Conservation (phyloP, 345 rosid genomes). For the Streptanthus diversifolius region DNA sequence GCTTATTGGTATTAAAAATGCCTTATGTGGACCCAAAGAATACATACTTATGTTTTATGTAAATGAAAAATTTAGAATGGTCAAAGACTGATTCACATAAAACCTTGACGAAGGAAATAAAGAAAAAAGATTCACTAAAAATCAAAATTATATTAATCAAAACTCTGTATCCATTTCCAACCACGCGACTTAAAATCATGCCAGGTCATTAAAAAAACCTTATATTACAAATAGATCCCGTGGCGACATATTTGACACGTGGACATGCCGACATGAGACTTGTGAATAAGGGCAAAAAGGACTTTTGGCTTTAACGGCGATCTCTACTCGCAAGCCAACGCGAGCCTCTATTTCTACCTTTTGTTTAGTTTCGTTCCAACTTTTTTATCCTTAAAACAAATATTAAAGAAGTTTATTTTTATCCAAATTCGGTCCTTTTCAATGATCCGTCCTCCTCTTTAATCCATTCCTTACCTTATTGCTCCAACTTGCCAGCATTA, state of each 20-base stretch:
- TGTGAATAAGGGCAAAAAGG: conserved; percentile 13
- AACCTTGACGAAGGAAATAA: neutral
- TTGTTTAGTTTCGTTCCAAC: neutral
- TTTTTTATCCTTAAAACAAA: conserved; percentile 6
- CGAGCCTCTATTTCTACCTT: conserved; percentile 12
- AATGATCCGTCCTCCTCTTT: neutral
- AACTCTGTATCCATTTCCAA: neutral
- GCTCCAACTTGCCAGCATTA: neutral
- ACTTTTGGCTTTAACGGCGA: neutral
- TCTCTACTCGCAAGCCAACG: conserved; percentile 5
- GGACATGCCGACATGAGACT: conserved; percentile 20
- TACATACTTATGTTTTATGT: neutral
- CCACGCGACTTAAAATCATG: neutral
- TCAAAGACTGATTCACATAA: neutral
- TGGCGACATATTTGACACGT: neutral
- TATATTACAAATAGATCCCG: conserved; percentile 1
- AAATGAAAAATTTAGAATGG: neutral
- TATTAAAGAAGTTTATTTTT: neutral
- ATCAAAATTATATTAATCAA: neutral
- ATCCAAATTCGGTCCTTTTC: conserved; percentile 15
- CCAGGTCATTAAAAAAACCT: neutral
- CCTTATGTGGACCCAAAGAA: neutral
- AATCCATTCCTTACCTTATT: neutral
- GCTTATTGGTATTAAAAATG: neutral
- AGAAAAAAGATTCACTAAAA: neutral